These are phyloP conservation scores for Fusarium musae DNA, from an alignment of 2,329 filamentous ascomycete species.

Conservation along the genomic window DNA sequence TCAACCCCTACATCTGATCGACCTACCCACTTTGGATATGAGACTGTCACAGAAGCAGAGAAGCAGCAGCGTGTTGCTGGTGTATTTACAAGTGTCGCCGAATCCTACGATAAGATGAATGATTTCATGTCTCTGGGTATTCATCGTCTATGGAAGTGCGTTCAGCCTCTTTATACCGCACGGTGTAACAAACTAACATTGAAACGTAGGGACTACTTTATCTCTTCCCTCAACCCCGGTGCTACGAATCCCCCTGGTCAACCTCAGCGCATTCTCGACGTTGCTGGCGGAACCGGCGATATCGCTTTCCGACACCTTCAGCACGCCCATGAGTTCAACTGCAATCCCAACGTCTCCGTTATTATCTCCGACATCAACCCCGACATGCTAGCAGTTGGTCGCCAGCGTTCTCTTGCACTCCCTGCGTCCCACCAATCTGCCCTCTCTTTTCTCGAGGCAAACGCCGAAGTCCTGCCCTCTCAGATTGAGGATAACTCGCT, in stretches of 20 bases:
- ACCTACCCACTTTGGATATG: conserved; percentile 91
- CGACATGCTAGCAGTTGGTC: conserved; percentile 90
- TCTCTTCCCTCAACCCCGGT: conserved; percentile 89
- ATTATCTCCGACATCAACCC: conserved; percentile 97
- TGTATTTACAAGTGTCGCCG: conserved; percentile 95
- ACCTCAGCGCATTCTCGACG: conserved; percentile 85
- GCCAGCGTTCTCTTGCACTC: conserved; percentile 75
- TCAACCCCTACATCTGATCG: conserved; percentile 55
- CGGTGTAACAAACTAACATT: conserved; percentile 15
- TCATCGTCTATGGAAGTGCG: conserved; percentile 91
- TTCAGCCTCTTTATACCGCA: conserved; percentile 11
- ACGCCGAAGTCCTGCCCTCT: conserved; percentile 79
- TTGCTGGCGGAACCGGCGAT: conserved; percentile 96
- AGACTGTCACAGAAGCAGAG: conserved; percentile 82
- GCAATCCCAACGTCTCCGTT: conserved; percentile 81
- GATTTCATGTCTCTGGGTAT: conserved; percentile 98
- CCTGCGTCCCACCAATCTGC: conserved; percentile 65
- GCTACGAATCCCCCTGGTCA: conserved; percentile 57
- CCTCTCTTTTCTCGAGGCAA: conserved; percentile 86
- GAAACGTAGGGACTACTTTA: conserved; percentile 80
- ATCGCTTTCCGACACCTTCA: conserved; percentile 97
- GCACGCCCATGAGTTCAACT: conserved; percentile 82
- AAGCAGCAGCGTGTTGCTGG: conserved; percentile 79
- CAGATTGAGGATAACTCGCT: conserved; percentile 75
- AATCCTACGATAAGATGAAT: conserved; percentile 98